Base-by-base conservation (phyloP, 1,139 yeast species). In the Groenewaldozyma sp. region DNA sequence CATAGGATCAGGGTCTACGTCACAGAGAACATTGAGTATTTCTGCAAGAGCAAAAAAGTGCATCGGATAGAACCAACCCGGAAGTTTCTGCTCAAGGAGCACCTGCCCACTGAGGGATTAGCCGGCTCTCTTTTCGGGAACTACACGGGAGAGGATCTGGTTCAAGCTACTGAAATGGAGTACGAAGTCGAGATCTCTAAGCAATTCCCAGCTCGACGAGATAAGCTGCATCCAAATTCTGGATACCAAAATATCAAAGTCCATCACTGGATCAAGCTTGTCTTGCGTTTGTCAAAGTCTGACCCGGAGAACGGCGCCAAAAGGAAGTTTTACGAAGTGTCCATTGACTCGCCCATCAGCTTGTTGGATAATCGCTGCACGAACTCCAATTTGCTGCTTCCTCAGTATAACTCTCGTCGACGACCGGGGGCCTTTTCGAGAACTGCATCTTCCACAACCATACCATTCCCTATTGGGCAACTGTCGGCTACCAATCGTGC, bases 251-350 rank as follows among this genome's bases (percentile, higher is more conserved):
- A 77, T 51, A 83, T 91, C 48, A 84, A 84, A 59, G 71, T 88
- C 5, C 91, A 83, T 53, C 98, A 91, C 62, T 88, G 97, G 96
- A 76, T 91, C 51, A 91, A 88, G 60, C 73, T 91, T 11, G 80
- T 93, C 46, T 62, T 91, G 39, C 67, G 97, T 38, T 68, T 91
- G 22, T 82, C 94, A 11, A 75, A 73, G 49, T 58, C 68, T 9
- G 74, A 56, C 29, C 71, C 78, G 0, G 74, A 70, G 16, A 71
- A 73, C 39, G 68, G 73, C 66, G 35, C 80, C 73, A 62, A 64
- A 43, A 62, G 93, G 28, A 88, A 87, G 57, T 95, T 86, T 58
- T 91, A 82, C 55, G 97, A 91, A 62, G 81, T 91, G 35, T 78
- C 84, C 46, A 84, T 88, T 46, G 97, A 91, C 58, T 82, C 94